A percentile compares a stretch with the other conserved stretches of the same genome.
Evolutionary conservation across 1,284 basidiomycete genomes (phyloP).

Genomic region (Naganishia sp.): DNA sequence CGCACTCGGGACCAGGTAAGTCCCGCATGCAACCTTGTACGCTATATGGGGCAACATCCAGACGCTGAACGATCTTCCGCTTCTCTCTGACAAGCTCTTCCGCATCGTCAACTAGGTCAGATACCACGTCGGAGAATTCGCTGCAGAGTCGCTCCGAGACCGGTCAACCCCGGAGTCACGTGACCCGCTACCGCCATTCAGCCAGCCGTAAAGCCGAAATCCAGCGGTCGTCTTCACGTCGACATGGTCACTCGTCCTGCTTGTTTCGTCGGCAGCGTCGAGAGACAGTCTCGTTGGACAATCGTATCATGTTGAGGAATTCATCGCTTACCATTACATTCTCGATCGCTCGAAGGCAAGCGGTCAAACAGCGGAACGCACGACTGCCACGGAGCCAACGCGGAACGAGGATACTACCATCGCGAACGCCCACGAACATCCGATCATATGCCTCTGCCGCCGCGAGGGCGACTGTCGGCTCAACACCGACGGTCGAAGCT

Average conservation of each 20-base stretch:
- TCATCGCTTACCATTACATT: background rate
- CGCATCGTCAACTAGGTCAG: too few species aligned
- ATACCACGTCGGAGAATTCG: background rate
- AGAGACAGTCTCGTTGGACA: too few species aligned
- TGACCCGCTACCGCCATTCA: background rate
- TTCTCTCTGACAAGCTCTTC: too few species aligned
- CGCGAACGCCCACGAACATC: too few species aligned
- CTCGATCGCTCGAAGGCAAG: constrained; percentile 1
- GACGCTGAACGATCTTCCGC: too few species aligned
- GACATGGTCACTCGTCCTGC: background rate
- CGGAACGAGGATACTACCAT: background rate
- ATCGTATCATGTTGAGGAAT: too few species aligned
- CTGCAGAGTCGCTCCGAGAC: constrained; percentile 1
- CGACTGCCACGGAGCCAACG: background rate
- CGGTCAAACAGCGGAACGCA: constrained; percentile 7
- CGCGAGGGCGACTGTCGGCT: background rate
- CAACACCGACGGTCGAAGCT: constrained; percentile 4
- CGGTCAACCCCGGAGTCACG: constrained; percentile 1
- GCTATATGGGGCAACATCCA: too few species aligned
- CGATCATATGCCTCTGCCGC: constrained; percentile 2
- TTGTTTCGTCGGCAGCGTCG: too few species aligned
- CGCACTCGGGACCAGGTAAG: too few species aligned
- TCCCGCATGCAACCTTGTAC: too few species aligned
- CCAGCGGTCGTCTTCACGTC: background rate
- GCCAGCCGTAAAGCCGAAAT: constrained; percentile 7